Percentiles rank a stretch among this genome's conserved stretches.
Evolutionary conservation across 192 early-diverging fungal species (phyloP).

Genomic region (Coemansia sp.): DNA sequence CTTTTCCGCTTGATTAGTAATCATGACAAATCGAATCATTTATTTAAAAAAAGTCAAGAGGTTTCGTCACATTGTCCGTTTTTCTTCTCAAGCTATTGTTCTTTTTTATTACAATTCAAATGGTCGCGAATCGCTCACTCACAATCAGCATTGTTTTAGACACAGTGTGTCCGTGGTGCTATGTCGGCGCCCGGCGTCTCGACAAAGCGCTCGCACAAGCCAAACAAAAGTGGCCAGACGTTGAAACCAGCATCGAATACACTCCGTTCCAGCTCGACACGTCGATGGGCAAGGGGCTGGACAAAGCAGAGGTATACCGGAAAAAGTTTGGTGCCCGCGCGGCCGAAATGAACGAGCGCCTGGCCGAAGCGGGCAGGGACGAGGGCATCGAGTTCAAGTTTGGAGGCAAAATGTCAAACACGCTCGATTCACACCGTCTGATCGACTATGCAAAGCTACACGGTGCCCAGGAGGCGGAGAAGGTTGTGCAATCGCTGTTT

Average conservation of each 20-base stretch:
- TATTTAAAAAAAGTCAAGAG: too few relatives aligned
- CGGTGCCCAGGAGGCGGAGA: conserved; percentile 46
- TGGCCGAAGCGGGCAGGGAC: conserved; percentile 56
- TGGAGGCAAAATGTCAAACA: conserved; percentile 64
- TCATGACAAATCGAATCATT: too few relatives aligned
- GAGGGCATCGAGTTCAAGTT: conserved; percentile 69
- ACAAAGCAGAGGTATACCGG: conserved; percentile 56
- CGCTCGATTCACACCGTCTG: conserved; percentile 65
- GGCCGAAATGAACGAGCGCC: conserved; percentile 54
- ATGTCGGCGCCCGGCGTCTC: conserved; percentile 71
- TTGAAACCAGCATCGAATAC: conserved; percentile 61
- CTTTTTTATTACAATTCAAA: not conserved
- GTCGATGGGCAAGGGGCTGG: conserved; percentile 45
- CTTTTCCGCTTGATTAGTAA: too few relatives aligned
- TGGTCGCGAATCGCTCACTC: conserved; percentile 22
- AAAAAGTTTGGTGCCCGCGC: conserved; percentile 66
- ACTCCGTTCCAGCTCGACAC: conserved; percentile 73
- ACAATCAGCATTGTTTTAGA: conserved; percentile 66
- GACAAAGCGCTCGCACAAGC: conserved; percentile 57
- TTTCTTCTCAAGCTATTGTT: too few relatives aligned
- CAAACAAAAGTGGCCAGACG: conserved; percentile 50
- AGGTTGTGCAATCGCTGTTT: conserved; percentile 62
- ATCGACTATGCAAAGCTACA: conserved; percentile 56
- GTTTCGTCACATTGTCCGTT: too few relatives aligned
- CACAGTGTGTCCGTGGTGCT: conserved; percentile 78